Evolutionary conservation across 495 filamentous ascomycete genomes (phyloP), one percentile per base, ranked within the genome.

Genomic region (Cetradonia linearis): DNA sequence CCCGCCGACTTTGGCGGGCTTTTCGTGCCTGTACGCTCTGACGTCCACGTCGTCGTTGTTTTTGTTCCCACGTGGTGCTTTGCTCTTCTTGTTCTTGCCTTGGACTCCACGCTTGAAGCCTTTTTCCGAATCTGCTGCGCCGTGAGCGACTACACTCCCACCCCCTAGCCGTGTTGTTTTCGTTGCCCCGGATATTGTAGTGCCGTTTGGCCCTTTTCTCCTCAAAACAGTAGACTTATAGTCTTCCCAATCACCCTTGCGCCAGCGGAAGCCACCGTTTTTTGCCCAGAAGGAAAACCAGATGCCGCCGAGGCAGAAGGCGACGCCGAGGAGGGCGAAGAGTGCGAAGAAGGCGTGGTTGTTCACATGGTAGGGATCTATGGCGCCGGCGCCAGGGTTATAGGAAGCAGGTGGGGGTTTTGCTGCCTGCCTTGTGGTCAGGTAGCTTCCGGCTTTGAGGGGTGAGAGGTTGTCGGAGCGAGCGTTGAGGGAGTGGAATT

Each of bases 241-340:
- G 64, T 98, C 93, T 1, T 95, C 91, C 93, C 93, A 98, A 72
- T 98, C 93, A 53, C 81, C 77, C 59, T 89, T 74, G 20, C 78
- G 79, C 78, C 87, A 98, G 60, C 85, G 72, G 74, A 96, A 96
- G 3, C 93, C 94, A 65, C 92, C 94, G 69, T 96, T 93, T 73
- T 87, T 90, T 57, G 91, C 90, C 87, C 87, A 94, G 81, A 97
- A 95, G 79, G 97, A 98, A 76, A 97, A 95, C 93, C 93, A 98
- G 63, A 96, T 87, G 25, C 73, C 77, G 0, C 78, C 81, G 25
- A 91, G 62, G 34, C 91, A 89, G 70, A 97, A 86, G 23, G 74
- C 82, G 3, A 81, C 85, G 34, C 89, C 89, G 56, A 97, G 78
- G 31, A 97, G 68, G 10, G 86, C 94, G 67, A 98, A 96, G 5